These are phyloP conservation scores for Amanita pseudoporphyria DNA, from an alignment of 768 basidiomycete species.

Conservation along the genomic window DNA sequence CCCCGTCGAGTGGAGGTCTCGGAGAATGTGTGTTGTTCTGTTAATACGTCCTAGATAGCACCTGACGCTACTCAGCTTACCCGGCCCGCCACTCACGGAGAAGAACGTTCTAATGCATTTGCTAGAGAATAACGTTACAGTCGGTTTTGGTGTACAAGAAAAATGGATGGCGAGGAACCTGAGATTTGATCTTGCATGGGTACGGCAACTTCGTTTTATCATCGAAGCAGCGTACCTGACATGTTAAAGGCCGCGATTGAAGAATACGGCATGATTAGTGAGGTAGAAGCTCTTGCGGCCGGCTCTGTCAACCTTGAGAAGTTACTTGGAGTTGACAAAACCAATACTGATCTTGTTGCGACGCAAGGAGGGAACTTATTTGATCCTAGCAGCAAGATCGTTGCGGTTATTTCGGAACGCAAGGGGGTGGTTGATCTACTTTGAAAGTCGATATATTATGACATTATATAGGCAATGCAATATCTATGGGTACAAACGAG, in stretches of 20 bases:
- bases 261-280: conserved; percentile 20
- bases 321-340: conserved; percentile 25
- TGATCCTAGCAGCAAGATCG: conserved; percentile 31
- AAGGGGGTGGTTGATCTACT: conserved; percentile 17
- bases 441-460: conserved; percentile 4
- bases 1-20: conserved; percentile 58
- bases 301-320: conserved; percentile 34
- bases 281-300: conserved; percentile 25
- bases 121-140: conserved; percentile 54
- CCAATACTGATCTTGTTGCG: conserved; percentile 29
- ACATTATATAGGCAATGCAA: neutral
- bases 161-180: conserved; percentile 52
- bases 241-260: conserved; percentile 22
- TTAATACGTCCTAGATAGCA: neutral
- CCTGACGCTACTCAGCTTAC: conserved; percentile 18
- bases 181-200: conserved; percentile 74
- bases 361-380: conserved; percentile 26
- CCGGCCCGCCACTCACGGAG: conserved; percentile 34
- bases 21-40: conserved; percentile 38
- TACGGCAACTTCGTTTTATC: conserved; percentile 19
- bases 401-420: conserved; percentile 26
- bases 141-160: conserved; percentile 54
- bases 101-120: conserved; percentile 50
- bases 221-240: neutral
- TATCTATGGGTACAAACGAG: neutral